These are phyloP conservation scores for Triticum urartu DNA, from an alignment of 176 grass and related monocot species.

Conservation along the genomic window DNA sequence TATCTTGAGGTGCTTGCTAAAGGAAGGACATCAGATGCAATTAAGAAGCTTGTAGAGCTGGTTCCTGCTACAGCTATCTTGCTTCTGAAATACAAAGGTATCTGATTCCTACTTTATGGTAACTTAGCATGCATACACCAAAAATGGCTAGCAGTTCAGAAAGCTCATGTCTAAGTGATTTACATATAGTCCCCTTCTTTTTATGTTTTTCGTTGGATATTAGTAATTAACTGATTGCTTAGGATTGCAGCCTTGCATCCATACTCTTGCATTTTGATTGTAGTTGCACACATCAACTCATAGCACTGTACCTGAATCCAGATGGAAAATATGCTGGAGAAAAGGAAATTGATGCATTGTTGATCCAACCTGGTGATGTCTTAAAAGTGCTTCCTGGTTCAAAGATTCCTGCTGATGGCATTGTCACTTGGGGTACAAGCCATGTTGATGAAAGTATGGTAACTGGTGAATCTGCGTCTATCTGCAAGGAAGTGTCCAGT, in stretches of 20 bases:
- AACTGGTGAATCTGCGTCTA: slow-evolving; percentile 77
- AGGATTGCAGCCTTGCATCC: slow-evolving; percentile 6
- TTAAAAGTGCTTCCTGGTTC: slow-evolving; percentile 84
- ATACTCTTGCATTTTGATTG: slow-evolving; percentile 11
- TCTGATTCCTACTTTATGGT: not conserved
- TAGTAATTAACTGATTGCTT: not conserved
- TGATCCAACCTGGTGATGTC: slow-evolving; percentile 70
- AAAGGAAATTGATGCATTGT: slow-evolving; percentile 63
- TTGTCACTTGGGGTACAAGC: slow-evolving; percentile 67
- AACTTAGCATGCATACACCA: slow-evolving; percentile 7
- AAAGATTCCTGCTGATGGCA: slow-evolving; percentile 76
- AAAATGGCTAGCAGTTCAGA: not conserved
- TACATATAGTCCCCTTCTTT: not conserved
- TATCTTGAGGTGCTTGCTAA: slow-evolving; percentile 84
- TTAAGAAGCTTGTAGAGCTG: slow-evolving; percentile 85
- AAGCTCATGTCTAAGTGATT: slow-evolving; percentile 8
- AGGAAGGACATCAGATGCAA: slow-evolving; percentile 82
- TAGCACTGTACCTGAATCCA: slow-evolving; percentile 28
- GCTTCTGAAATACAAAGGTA: slow-evolving; percentile 71
- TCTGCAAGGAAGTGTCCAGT: slow-evolving; percentile 63
- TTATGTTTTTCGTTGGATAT: slow-evolving; percentile 6
- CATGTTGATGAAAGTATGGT: slow-evolving; percentile 89
- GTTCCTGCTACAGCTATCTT: slow-evolving; percentile 69
- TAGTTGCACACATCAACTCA: slow-evolving; percentile 7
- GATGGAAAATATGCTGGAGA: slow-evolving; percentile 54